These are phyloP conservation scores for Takashimella tepidaria DNA, from an alignment of 1,284 basidiomycete species.

Conservation along the genomic window DNA sequence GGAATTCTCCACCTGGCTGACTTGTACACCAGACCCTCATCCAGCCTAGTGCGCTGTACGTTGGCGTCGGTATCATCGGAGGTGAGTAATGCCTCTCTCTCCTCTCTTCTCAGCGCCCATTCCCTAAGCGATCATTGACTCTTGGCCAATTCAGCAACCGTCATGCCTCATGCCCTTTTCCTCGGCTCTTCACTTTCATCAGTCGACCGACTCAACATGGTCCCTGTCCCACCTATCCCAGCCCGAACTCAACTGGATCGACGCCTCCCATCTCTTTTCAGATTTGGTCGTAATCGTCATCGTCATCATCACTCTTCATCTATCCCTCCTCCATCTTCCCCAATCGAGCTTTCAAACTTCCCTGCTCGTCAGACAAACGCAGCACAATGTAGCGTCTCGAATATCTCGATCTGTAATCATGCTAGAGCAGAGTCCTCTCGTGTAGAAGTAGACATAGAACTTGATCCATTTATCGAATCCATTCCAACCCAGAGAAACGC, in stretches of 20 bases:
- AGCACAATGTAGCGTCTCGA: too few relatives aligned
- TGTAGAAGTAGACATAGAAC: too few relatives aligned
- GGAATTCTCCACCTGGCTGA: background rate
- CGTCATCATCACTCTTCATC: background rate
- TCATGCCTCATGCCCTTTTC: constrained; percentile 85
- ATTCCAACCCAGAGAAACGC: too few relatives aligned
- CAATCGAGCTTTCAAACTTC: background rate
- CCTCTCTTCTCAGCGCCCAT: background rate
- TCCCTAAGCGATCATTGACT: background rate
- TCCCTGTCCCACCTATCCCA: constrained; percentile 27
- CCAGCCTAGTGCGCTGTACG: constrained; percentile 60
- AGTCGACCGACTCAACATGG: constrained; percentile 58
- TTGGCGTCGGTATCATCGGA: constrained; percentile 58
- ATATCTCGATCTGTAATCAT: too few relatives aligned
- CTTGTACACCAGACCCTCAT: constrained; percentile 32
- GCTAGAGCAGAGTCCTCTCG: too few relatives aligned
- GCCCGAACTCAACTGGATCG: constrained; percentile 2
- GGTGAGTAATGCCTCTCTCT: constrained; percentile 12
- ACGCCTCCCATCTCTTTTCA: constrained; percentile 9
- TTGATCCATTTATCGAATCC: too few relatives aligned
- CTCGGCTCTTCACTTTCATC: constrained; percentile 80
- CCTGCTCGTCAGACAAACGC: too few relatives aligned
- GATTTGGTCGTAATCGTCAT: background rate
- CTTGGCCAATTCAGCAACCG: constrained; percentile 56
- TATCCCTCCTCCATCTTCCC: background rate